These are phyloP conservation scores for Toxicodendron radicans DNA, from an alignment of 345 rosid species.

Conservation along the genomic window DNA sequence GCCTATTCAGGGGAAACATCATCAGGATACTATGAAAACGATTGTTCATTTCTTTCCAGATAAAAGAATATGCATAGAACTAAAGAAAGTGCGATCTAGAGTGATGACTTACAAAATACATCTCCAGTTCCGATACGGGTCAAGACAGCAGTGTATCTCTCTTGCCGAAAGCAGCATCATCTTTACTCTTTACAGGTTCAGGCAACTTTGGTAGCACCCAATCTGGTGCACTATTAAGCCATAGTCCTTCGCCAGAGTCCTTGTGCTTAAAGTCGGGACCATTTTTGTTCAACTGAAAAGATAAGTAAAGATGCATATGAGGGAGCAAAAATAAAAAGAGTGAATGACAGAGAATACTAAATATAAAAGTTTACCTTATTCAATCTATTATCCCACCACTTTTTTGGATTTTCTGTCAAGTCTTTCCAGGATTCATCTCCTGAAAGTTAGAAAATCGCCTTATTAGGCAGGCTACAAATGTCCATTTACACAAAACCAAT, in stretches of 20 bases:
- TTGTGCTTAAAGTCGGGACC: slow-evolving; percentile 80
- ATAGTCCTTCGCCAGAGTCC: slow-evolving; percentile 61
- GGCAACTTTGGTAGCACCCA: slow-evolving; percentile 69
- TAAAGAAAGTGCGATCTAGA: not conserved
- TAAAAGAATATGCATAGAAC: not conserved
- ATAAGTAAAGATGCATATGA: not conserved
- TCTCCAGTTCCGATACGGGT: not conserved
- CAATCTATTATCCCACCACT: slow-evolving; percentile 88
- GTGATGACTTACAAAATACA: slow-evolving; percentile 3
- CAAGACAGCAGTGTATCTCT: slow-evolving; percentile 4
- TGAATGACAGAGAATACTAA: not conserved
- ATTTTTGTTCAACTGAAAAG: slow-evolving; percentile 38
- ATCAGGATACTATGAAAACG: too few species aligned
- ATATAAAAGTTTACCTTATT: slow-evolving; percentile 46
- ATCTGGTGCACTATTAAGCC: slow-evolving; percentile 59
- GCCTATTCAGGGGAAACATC: too few species aligned
- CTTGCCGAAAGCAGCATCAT: slow-evolving; percentile 1
- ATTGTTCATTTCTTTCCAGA: too few species aligned
- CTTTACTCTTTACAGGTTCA: slow-evolving; percentile 33
- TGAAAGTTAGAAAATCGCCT: slow-evolving; percentile 20
- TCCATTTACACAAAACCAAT: not conserved
- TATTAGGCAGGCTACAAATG: not conserved
- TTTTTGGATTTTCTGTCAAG: slow-evolving; percentile 59
- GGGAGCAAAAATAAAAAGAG: not conserved
- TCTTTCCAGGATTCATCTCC: slow-evolving; percentile 75